Evolutionary conservation across 352 stramenopile species (phyloP), one percentile per base, ranked within the genome.

Genomic region (Thalassiosira tumida): DNA sequence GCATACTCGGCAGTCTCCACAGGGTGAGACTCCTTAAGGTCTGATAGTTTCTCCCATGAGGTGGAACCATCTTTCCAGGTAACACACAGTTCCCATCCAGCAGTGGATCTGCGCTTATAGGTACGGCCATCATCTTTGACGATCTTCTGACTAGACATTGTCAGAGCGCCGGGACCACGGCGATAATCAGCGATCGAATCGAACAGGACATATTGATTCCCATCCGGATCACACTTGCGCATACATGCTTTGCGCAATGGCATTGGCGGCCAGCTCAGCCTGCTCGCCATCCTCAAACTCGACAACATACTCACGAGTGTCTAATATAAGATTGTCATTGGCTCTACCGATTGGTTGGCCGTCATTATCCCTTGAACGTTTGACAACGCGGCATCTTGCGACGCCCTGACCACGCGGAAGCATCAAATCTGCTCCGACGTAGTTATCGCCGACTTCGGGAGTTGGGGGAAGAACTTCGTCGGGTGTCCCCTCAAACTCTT

Each of bases 1-100:
- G 91, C 89, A 92, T 90, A 96, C 65, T 95, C 91, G n/a, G 91
- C 87, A 50, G 90, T 41, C 50, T 93, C 35, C 17, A 96, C 62
- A 31, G 94, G 92, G 81, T 93, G 75, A 26, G 79, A 93, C 75
- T 95, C 93, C 31, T 92, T 94, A 1, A 95, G 41, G 35, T 86
- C 40, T 3, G 26, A 47, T 26, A 94, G 37, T 0, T 79, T 73
- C 51, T 92, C 59, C 76, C 86, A 94, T 35, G 59, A 74, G 0
- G 73, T 86, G 1, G 59, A 79, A 1, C 78, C 84, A 50, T 91
- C 79, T 62, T 86, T 86, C 84, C 78, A 93, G 37, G 87, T 26
- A 38, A 38, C 54, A 50, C 79, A 86, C 2, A 93, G 21, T 31
- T 87, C 13, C 83, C 83, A 90, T 15, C 88, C 88, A 47, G 13